Evolutionary conservation across 2,329 filamentous ascomycete genomes (phyloP).

Genomic region (Talaromyces rugulosus): DNA sequence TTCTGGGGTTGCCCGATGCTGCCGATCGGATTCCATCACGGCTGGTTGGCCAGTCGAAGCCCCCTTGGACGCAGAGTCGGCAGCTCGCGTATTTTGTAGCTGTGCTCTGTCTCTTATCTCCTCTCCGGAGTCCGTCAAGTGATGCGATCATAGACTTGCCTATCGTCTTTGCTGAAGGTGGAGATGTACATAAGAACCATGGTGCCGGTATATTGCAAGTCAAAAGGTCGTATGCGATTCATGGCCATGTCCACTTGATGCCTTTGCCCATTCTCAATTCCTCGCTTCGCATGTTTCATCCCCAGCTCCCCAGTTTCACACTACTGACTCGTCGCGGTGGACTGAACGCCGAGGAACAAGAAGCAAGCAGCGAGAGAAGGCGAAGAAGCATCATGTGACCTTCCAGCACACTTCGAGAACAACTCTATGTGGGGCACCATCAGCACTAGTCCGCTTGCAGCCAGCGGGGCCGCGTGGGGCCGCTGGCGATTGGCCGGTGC

Average conservation of each 20-base stretch:
- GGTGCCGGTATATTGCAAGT: not conserved
- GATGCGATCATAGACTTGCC: not conserved
- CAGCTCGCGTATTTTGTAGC: not conserved
- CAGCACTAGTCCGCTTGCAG: not conserved
- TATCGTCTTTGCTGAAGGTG: not conserved
- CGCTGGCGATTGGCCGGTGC: not conserved
- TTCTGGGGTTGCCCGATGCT: not conserved
- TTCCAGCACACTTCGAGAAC: slow-evolving; percentile 1
- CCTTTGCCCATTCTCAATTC: not conserved
- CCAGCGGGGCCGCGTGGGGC: not conserved
- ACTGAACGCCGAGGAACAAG: not conserved
- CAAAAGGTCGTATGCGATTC: not conserved
- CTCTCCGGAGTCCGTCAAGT: not conserved
- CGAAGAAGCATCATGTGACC: not conserved
- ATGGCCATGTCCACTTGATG: not conserved
- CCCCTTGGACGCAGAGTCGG: too few relatives aligned
- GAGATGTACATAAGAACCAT: not conserved
- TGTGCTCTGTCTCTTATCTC: not conserved
- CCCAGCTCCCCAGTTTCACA: not conserved
- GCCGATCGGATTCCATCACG: not conserved
- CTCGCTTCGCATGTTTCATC: not conserved
- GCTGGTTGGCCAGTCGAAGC: not conserved
- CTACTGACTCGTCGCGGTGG: not conserved
- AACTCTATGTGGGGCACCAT: not conserved
- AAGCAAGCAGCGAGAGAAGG: not conserved